Evolutionary conservation across 1,139 yeast genomes (phyloP).

Genomic region (Eremothecium sinecaudum): DNA sequence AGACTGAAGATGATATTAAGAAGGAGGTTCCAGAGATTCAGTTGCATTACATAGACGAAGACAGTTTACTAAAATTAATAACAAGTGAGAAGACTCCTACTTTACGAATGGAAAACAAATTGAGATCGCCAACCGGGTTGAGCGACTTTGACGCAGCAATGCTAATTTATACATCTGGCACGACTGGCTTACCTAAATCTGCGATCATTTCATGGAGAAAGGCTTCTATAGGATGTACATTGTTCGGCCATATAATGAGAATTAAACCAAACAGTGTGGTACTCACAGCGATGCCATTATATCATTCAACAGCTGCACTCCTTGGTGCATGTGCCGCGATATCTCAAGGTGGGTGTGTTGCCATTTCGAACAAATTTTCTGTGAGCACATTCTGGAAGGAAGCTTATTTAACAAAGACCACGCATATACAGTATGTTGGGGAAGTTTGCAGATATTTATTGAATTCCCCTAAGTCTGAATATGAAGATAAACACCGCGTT

Average conservation of each 20-base stretch:
- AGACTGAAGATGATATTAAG: conserved; percentile 44
- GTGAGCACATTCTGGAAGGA: conserved; percentile 88
- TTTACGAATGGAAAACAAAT: conserved; percentile 45
- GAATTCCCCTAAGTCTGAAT: conserved; percentile 52
- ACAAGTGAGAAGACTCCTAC: conserved; percentile 41
- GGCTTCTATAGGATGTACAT: conserved; percentile 53
- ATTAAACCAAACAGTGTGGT: conserved; percentile 48
- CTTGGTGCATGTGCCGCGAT: conserved; percentile 73
- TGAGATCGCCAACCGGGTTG: conserved; percentile 45
- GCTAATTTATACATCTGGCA: conserved; percentile 85
- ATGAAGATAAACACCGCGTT: conserved; percentile 59
- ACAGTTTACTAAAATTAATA: conserved; percentile 36
- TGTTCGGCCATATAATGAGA: conserved; percentile 65
- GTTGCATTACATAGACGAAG: conserved; percentile 50
- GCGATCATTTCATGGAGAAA: conserved; percentile 93
- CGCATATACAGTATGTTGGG: conserved; percentile 89
- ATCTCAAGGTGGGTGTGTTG: conserved; percentile 63
- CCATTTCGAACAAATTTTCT: conserved; percentile 75
- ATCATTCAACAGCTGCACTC: conserved; percentile 89
- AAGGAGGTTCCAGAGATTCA: conserved; percentile 33
- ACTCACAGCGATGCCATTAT: conserved; percentile 90
- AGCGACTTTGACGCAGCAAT: conserved; percentile 56
- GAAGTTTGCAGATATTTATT: conserved; percentile 86
- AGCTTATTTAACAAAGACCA: conserved; percentile 58
- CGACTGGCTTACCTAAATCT: conserved; percentile 92